Percentiles rank a stretch among this genome's conserved stretches.
phyloP scores from a whole-genome alignment of 257 asterid genomes.

The Misopates orontium region DNA sequence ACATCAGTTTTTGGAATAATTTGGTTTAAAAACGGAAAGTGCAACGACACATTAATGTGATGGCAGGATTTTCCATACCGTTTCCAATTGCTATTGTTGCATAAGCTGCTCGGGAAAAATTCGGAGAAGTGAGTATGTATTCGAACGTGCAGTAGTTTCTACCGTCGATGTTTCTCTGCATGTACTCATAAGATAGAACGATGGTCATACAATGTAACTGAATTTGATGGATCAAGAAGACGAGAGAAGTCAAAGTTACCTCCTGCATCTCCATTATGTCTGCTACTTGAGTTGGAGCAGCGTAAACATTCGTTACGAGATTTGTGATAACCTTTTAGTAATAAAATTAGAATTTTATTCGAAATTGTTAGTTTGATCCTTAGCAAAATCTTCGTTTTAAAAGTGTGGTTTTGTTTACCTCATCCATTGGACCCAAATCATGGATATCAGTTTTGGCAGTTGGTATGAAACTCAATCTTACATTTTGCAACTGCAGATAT shows the following conservation, averaged over 20 bases:
- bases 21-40: neutral
- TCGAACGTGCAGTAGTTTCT: constrained; percentile 78
- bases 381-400: neutral
- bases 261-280: constrained; percentile 65
- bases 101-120: constrained; percentile 78
- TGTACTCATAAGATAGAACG: neutral
- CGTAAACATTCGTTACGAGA: constrained; percentile 58
- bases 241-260: constrained; percentile 38
- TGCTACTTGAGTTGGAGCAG: constrained; percentile 79
- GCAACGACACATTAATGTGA: neutral
- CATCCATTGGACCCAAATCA: constrained; percentile 80
- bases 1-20: neutral
- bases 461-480: constrained; percentile 78
- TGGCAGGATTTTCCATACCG: constrained; percentile 39
- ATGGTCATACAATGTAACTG: neutral
- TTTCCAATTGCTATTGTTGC: constrained; percentile 86
- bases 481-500: constrained; percentile 77
- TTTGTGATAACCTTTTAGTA: constrained; percentile 52
- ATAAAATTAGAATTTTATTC: neutral
- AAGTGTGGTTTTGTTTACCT: constrained; percentile 36
- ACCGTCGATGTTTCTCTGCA: constrained; percentile 72
- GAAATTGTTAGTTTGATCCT: constrained; percentile 3
- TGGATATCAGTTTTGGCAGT: constrained; percentile 73
- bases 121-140: constrained; percentile 63
- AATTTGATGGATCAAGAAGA: neutral